Base-by-base conservation (phyloP, 2,329 filamentous ascomycete genomes). In the Ascochyta koolunga region DNA sequence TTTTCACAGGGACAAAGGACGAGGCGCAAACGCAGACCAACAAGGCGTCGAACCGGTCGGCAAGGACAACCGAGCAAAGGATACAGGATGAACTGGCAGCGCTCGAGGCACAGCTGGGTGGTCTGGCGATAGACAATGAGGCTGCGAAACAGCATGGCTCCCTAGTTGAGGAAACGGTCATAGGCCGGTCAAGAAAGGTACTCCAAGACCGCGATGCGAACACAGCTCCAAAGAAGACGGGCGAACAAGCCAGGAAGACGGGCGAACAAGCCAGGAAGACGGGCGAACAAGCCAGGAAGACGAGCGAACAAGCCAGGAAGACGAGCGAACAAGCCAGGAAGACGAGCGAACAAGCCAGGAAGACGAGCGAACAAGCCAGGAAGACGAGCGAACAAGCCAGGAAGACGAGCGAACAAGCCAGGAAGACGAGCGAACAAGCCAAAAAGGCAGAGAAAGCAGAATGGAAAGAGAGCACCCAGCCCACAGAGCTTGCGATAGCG, bases 181-280 rank as follows among this genome's bases (percentile, higher is more conserved):
- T 42, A n/a, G 25, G 53, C 41, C 38, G 33, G 15, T 25, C 27
- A 11, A 46, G 51, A 24, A 62, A 56, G 41, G 57, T 18, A 3
- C 50, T 65, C 2, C 40, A 58, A 24, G 47, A 52, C 9, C 49
- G 55, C 21, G 59, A 64, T 25, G 55, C 53, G 21, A 62, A 62
- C 43, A 44, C 36, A 11, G 39, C 51, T 6, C 31, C 53, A n/a
- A 52, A 52, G 18, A 21, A 41, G 32, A 31, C 8, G 15, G 31
- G 18, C 21, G 37, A 13, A 4, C 10, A 16, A 1, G 8, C 39
- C 37, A 21, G 21, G 29, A 18, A 35, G 4, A 1, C 5, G 18
- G 32, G 18, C 21, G 37, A 13, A 4, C 10, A 16, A 1, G 8
- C 39, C 37, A 21, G 21, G 29, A 18, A 35, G 4, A 1, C 5